These are phyloP conservation scores for Juncus effusus DNA, from an alignment of 176 grass and related monocot genomes.

Conservation along the genomic window DNA sequence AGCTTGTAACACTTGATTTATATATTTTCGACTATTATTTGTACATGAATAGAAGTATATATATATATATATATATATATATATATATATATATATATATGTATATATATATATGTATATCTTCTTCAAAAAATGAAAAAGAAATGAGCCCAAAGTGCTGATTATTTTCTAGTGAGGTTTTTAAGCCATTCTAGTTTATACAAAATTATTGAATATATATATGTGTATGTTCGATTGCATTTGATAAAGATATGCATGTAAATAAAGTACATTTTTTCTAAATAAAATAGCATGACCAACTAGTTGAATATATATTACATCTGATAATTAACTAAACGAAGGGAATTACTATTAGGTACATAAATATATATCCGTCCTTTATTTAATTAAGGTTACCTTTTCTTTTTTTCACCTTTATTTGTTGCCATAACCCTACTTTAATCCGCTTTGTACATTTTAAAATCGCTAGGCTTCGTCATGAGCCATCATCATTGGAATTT, in stretches of 20 bases:
- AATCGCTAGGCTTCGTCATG: constrained; percentile 40
- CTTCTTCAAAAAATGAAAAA: background rate
- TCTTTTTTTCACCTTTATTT: constrained; percentile 41
- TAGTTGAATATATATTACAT: too few relatives aligned
- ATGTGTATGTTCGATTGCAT: background rate
- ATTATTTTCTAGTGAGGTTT: background rate
- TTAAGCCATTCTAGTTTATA: background rate
- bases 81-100: too few relatives aligned
- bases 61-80: too few relatives aligned
- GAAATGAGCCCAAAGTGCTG: background rate
- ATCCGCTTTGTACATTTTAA: constrained; percentile 36
- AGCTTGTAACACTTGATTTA: too few relatives aligned
- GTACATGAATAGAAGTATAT: too few relatives aligned
- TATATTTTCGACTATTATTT: too few relatives aligned
- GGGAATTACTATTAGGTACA: constrained; percentile 8
- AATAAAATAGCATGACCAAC: too few relatives aligned
- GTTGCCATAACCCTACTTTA: constrained; percentile 33
- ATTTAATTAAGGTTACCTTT: constrained; percentile 28
- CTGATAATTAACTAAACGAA: too few relatives aligned
- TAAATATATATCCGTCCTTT: constrained; percentile 24
- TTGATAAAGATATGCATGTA: background rate
- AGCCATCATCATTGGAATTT: constrained; percentile 36
- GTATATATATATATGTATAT: too few relatives aligned
- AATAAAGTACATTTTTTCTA: background rate
- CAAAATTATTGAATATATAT: background rate